Conservation (phyloP, 495 filamentous ascomycete genomes). For the Aspergillus homomorphus region DNA sequence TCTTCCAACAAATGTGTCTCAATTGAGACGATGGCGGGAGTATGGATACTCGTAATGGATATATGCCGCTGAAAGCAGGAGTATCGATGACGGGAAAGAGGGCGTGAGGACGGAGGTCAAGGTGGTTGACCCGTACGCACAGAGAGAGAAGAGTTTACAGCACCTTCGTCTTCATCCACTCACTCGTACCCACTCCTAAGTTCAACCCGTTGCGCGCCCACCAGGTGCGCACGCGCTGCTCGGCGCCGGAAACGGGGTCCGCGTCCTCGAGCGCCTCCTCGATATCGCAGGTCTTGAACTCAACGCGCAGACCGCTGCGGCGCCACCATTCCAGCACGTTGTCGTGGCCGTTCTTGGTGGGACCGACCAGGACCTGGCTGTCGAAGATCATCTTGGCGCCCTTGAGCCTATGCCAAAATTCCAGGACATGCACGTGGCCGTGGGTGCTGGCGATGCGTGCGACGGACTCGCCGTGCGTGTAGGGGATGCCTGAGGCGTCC, state of each 20-base stretch:
- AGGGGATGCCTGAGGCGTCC: constrained; percentile 71
- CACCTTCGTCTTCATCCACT: constrained; percentile 87
- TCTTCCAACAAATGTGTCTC: no score
- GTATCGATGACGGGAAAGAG: no score
- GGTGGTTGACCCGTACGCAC: no score
- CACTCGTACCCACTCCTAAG: constrained; percentile 77
- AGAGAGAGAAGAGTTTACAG: constrained; percentile 33
- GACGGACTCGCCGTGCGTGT: constrained; percentile 70
- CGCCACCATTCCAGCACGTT: constrained; percentile 92
- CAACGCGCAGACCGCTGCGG: constrained; percentile 67
- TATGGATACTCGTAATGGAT: no score
- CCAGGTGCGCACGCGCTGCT: constrained; percentile 72
- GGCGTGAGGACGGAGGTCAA: no score
- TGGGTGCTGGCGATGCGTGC: constrained; percentile 79
- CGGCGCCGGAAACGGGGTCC: constrained; percentile 57
- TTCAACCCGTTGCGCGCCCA: constrained; percentile 90
- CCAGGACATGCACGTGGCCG: constrained; percentile 81
- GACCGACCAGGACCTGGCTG: constrained; percentile 80
- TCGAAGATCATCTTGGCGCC: constrained; percentile 87
- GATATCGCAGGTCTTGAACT: constrained; percentile 94
- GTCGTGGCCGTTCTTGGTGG: constrained; percentile 82
- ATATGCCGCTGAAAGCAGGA: no score
- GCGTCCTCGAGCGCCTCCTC: constrained; percentile 91
- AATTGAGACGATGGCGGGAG: no score
- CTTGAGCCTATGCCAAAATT: constrained; percentile 73